Base-by-base conservation (phyloP, 768 basidiomycete species). In the Naganishia randhawae region DNA sequence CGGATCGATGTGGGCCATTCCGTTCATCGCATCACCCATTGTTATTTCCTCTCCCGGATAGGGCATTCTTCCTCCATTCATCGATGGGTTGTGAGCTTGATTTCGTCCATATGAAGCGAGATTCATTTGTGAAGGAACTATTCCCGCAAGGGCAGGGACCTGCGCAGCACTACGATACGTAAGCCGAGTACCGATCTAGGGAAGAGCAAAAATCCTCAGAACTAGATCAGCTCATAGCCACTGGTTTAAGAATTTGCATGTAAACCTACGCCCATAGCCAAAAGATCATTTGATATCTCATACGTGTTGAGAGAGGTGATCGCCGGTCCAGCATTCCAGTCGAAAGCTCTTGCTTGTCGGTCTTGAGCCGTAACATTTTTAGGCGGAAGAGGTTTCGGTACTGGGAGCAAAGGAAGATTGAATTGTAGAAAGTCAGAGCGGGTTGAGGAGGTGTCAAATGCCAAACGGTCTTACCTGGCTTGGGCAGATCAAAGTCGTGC, bases 401-500 rank as follows among this genome's bases (percentile, higher is more conserved):
- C 51, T 68, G 39, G 41, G 50, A 33, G 50, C n/a, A 16, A 33
- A 14, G 37, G 19, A 35, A 45, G 35, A 29, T 29, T 50, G 66
- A 67, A 62, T 41, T 33, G 51, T 37, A 50, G 50, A 35, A 41
- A 33, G 29, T 31, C 8, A 31, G 17, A 31, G 55, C 17, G 55
- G n/a, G 31, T 45, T 11, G 16, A 17, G 29, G 50, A 61, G 41
- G n/a, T 9, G 41, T 29, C 5, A 32, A 35, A 8, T 39, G n/a
- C 25, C 29, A n/a, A 29, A 39, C 35, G 42, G 13, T 64, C 78
- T 54, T 73, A 92, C 92, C 80, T 63, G 88, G 86, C 53, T 85
- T 86, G 11, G 89, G 88, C n/a, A 87, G 82, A 72, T 93, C 92
- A 7, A 86, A 73, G 0, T 84, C 84, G 69, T 91, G 83, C 65